Base-by-base conservation (phyloP, 345 rosid species). In the Bruguiera sexangula region DNA sequence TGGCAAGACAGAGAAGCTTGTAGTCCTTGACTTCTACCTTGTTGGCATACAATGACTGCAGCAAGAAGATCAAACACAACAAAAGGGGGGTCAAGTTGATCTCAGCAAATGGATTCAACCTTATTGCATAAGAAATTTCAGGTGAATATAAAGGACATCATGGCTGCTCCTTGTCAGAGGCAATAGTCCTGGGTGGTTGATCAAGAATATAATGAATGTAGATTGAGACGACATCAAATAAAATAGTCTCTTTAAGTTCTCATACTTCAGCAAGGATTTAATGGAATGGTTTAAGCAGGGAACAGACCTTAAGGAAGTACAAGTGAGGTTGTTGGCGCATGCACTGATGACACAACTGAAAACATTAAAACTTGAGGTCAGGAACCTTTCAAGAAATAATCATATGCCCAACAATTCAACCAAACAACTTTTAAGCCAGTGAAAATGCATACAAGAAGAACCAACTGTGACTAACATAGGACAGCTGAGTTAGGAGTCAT, bases 11-110 rank as follows among this genome's bases (percentile, higher is more conserved):
- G 11, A 83, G 73, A 51, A 87, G 70, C 79, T 76, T 76, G 73
- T 75, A 87, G 72, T 87, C 88, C 56, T 79, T 71, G 71, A 85
- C 87, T 62, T 83, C 88, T 51, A 87, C 88, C 66, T 80, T 87
- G 55, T 78, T 81, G 68, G 87, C 87, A 63, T 69, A 74, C 60
- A 78, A 52, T 51, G 84, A 68, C 88, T 86, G 79, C 19, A 43
- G 50, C 15, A 43, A 43, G 50, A 43, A 43, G 5, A 43, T 43
- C 15, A 43, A 24, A 20, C 32, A 29, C 21, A 15, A 18, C 54
- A 2, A 48, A 50, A 55, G 10, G 20, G 16, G 8, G 43, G 51
- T 27, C 31, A 52, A 16, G 62, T 37, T 16, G 51, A 68, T 62
- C 46, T 27, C 8, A 65, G 53, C 6, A 60, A 11, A 48, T 34